Conservation (phyloP, 176 grass and related monocot genomes). For the Avena sativa region DNA sequence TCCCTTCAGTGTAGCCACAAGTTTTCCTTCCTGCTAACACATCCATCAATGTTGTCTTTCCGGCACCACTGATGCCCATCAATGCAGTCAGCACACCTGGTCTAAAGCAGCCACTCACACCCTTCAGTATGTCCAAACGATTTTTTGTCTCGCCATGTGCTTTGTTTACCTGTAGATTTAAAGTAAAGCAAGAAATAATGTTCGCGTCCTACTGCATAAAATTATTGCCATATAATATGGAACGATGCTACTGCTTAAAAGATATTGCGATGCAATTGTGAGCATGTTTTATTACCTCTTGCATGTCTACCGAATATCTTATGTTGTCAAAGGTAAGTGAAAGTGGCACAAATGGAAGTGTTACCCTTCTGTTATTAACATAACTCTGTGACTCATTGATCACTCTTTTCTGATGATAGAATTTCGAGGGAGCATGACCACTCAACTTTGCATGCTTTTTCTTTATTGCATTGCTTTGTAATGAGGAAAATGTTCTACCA, state of each 20-base stretch:
- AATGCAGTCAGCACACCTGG: slow-evolving; percentile 51
- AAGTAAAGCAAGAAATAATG: not conserved
- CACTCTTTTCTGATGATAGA: slow-evolving; percentile 6
- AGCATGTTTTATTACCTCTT: slow-evolving; percentile 44
- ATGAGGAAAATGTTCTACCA: slow-evolving; percentile 38
- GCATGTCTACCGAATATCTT: slow-evolving; percentile 68
- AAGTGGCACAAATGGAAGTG: slow-evolving; percentile 65
- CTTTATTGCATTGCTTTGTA: slow-evolving; percentile 43
- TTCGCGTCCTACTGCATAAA: not conserved
- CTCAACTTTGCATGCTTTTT: slow-evolving; percentile 53
- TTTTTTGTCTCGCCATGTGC: slow-evolving; percentile 15
- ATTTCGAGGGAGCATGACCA: slow-evolving; percentile 6
- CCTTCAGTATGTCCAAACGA: slow-evolving; percentile 37
- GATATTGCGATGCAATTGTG: not conserved
- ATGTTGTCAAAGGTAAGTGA: slow-evolving; percentile 65
- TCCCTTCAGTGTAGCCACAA: slow-evolving; percentile 42
- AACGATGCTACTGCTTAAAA: not conserved
- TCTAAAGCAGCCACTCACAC: slow-evolving; percentile 51
- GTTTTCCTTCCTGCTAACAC: slow-evolving; percentile 52
- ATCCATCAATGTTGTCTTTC: slow-evolving; percentile 49
- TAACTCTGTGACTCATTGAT: slow-evolving; percentile 33
- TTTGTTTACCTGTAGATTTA: slow-evolving; percentile 40
- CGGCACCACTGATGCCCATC: slow-evolving; percentile 50
- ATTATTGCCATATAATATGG: not conserved
- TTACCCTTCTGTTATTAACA: slow-evolving; percentile 40